Evolutionary conservation across 306 rosid species (phyloP).

Genomic region (Ammopiptanthus mongolicus): DNA sequence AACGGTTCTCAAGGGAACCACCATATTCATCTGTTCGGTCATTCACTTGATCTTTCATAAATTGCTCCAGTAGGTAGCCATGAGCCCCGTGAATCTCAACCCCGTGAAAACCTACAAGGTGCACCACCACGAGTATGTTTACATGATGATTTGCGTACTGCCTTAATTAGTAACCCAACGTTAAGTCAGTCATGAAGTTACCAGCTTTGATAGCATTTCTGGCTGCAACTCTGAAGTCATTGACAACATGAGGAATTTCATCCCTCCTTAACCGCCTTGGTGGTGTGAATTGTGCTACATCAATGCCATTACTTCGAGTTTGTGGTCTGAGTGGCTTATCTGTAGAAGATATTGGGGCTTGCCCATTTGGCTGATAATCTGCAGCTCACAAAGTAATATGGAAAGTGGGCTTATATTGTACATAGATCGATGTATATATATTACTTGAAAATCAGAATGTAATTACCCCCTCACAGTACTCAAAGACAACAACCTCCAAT

Average conservation of each 20-base stretch:
- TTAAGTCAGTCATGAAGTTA: no score
- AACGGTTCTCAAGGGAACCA: slow-evolving; percentile 63
- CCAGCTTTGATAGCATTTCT: slow-evolving; percentile 59
- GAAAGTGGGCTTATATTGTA: background rate
- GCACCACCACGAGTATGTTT: background rate
- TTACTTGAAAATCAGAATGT: background rate
- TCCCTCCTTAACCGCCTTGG: slow-evolving; percentile 49
- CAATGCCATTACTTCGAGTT: slow-evolving; percentile 20
- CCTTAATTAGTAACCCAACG: background rate
- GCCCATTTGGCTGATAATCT: slow-evolving; percentile 45
- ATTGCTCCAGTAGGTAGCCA: slow-evolving; percentile 66
- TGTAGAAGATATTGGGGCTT: slow-evolving; percentile 57
- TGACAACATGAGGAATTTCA: slow-evolving; percentile 45
- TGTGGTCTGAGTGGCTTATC: slow-evolving; percentile 44
- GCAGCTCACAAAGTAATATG: background rate
- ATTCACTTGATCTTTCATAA: slow-evolving; percentile 57
- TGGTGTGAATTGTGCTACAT: slow-evolving; percentile 30
- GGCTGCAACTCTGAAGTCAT: slow-evolving; percentile 45
- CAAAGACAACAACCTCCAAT: background rate
- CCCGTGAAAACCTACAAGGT: slow-evolving; percentile 63
- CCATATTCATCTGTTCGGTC: slow-evolving; percentile 67
- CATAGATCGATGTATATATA: background rate
- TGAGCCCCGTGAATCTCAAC: slow-evolving; percentile 71
- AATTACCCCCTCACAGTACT: background rate
- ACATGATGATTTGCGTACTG: background rate